Evolutionary conservation across 148 eudicot genomes (phyloP).

Genomic region (Fagopyrum homotropicum): DNA sequence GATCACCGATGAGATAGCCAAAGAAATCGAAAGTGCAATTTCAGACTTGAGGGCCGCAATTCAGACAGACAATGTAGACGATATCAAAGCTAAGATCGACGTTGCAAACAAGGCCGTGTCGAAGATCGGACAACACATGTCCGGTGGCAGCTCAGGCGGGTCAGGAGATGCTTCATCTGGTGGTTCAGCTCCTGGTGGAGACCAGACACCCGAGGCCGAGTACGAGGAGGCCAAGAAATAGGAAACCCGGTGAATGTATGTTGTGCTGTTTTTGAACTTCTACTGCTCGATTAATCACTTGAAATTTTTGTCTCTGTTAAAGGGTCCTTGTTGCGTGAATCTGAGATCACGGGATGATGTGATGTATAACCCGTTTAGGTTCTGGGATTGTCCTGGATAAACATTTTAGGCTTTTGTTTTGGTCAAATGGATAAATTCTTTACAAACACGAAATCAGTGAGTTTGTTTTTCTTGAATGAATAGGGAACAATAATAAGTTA

Average conservation of each 20-base stretch:
- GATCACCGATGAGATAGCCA: conserved; percentile 56
- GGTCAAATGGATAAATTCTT: conserved; percentile 7
- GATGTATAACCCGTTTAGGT: background rate
- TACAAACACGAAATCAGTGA: background rate
- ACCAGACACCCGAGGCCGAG: conserved; percentile 85
- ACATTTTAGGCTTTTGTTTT: background rate
- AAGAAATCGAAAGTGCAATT: conserved; percentile 71
- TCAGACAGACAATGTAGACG: conserved; percentile 55
- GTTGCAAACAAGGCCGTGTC: conserved; percentile 82
- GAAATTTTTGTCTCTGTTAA: conserved; percentile 6
- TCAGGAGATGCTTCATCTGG: conserved; percentile 26
- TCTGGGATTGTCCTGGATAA: conserved; percentile 11
- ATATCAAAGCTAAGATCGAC: conserved; percentile 74
- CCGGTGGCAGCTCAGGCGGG: conserved; percentile 33
- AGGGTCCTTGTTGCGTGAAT: background rate
- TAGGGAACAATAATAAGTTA: background rate
- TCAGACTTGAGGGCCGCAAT: conserved; percentile 63
- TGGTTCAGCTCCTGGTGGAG: conserved; percentile 61
- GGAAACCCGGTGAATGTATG: conserved; percentile 7
- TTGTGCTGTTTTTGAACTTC: background rate
- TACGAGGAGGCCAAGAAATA: conserved; percentile 89
- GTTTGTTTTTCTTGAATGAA: background rate
- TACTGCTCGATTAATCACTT: background rate
- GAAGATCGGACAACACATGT: conserved; percentile 92
- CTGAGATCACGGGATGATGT: conserved; percentile 1